These are phyloP conservation scores for Argentina anserina DNA, from an alignment of 306 rosid genomes.

Conservation along the genomic window DNA sequence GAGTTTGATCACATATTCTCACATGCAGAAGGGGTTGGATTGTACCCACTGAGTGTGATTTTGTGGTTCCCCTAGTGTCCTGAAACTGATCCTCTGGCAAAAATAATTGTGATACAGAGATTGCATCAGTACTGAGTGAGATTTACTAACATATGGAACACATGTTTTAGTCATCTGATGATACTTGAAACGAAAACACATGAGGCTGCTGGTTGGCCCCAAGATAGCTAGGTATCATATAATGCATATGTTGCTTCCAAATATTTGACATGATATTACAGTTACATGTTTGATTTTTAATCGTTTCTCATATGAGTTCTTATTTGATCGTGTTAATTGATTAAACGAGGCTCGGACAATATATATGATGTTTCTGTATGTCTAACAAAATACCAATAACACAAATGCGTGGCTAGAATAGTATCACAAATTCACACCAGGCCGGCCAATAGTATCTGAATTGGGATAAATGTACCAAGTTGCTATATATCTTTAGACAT, in stretches of 20 bases:
- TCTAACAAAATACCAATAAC: too few species aligned
- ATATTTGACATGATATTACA: neutral
- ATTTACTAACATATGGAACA: neutral
- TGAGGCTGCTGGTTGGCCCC: neutral
- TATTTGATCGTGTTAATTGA: neutral
- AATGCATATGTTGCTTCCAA: neutral
- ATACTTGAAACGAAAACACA: neutral
- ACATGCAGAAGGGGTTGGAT: neutral
- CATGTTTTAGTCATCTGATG: neutral
- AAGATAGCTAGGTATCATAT: neutral
- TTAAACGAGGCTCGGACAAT: neutral
- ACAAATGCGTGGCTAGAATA: too few species aligned
- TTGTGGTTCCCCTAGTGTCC: neutral
- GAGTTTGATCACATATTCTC: conserved; percentile 28
- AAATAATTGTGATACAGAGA: neutral
- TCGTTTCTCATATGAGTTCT: neutral
- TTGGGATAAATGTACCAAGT: too few species aligned
- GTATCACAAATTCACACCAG: too few species aligned
- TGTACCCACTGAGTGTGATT: neutral
- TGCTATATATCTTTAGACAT: too few species aligned
- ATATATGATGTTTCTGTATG: neutral
- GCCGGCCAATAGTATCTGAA: too few species aligned
- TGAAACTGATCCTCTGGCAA: neutral
- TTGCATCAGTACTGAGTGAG: neutral
- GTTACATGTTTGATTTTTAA: neutral